These are phyloP conservation scores for Tinospora cordifolia DNA, from an alignment of 164 flowering plant genomes.

Conservation along the genomic window DNA sequence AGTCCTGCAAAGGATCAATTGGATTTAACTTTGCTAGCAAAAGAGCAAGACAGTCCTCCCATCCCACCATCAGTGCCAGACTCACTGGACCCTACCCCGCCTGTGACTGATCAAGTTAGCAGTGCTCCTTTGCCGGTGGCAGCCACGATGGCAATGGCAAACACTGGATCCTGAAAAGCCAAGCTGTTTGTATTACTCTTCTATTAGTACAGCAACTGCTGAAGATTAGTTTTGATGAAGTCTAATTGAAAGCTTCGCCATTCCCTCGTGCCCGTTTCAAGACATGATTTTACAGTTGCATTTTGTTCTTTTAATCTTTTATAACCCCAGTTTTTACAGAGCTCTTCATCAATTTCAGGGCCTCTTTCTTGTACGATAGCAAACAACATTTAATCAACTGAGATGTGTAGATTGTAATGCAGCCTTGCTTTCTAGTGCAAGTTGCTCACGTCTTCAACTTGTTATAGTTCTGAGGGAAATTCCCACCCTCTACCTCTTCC, in stretches of 20 bases:
- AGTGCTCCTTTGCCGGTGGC: not conserved
- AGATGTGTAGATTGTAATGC: too few relatives aligned
- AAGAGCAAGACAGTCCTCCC: constrained; percentile 16
- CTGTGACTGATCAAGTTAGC: constrained; percentile 15
- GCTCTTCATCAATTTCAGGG: too few relatives aligned
- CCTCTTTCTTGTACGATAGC: too few relatives aligned
- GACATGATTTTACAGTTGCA: not conserved
- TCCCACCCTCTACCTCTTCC: too few relatives aligned
- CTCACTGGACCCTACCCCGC: constrained; percentile 8
- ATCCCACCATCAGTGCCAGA: not conserved
- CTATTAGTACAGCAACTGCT: not conserved
- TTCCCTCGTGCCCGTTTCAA: not conserved
- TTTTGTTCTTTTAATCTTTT: too few relatives aligned
- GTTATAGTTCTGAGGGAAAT: too few relatives aligned
- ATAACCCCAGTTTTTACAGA: too few relatives aligned
- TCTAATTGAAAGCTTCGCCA: not conserved
- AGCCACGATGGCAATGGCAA: not conserved
- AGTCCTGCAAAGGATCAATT: constrained; percentile 20
- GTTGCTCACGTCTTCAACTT: too few relatives aligned
- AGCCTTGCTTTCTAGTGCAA: too few relatives aligned
- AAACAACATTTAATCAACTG: too few relatives aligned
- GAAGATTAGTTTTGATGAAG: not conserved
- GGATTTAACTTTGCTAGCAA: constrained; percentile 13
- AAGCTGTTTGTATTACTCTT: not conserved
- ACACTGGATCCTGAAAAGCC: not conserved